phyloP scores from a whole-genome alignment of 768 basidiomycete species.

The Leccinum ochraceum region DNA sequence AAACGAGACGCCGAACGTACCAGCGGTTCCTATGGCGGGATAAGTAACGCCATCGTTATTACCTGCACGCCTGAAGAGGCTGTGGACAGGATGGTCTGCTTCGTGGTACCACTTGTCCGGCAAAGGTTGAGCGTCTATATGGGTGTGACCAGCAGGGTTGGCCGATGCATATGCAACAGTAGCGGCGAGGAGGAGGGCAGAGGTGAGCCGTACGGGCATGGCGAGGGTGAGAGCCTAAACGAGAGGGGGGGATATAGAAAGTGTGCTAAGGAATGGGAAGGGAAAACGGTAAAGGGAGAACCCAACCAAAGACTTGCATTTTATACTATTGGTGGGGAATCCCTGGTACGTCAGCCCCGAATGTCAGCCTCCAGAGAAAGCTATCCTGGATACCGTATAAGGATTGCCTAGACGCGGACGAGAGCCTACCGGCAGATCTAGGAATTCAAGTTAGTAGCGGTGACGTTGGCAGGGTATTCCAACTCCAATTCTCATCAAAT shows the following conservation, averaged over 20 bases:
- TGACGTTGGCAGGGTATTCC: slow-evolving; percentile 3
- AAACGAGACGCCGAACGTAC: slow-evolving; percentile 36
- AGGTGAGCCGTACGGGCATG: slow-evolving; percentile 28
- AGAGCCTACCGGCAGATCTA: not conserved
- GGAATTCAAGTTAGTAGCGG: slow-evolving; percentile 12
- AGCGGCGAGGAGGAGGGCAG: slow-evolving; percentile 29
- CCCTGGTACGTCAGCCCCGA: slow-evolving; percentile 27
- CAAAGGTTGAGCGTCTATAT: slow-evolving; percentile 21
- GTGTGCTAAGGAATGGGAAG: slow-evolving; percentile 15
- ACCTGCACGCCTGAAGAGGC: slow-evolving; percentile 58
- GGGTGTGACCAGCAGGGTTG: slow-evolving; percentile 19
- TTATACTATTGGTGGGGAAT: slow-evolving; percentile 25
- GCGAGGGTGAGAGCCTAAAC: slow-evolving; percentile 35
- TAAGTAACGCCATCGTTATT: slow-evolving; percentile 48
- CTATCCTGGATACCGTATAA: slow-evolving; percentile 20
- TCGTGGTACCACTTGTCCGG: slow-evolving; percentile 60
- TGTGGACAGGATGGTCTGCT: slow-evolving; percentile 57
- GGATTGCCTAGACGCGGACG: slow-evolving; percentile 8
- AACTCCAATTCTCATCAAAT: not conserved
- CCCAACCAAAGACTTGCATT: slow-evolving; percentile 13
- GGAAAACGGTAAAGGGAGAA: slow-evolving; percentile 10
- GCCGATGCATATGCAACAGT: slow-evolving; percentile 22
- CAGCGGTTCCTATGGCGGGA: slow-evolving; percentile 57
- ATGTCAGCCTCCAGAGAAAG: slow-evolving; percentile 18
- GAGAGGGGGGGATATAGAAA: slow-evolving; percentile 38